Percentiles rank a stretch among this genome's conserved stretches.
Evolutionary conservation across 2,329 filamentous ascomycete genomes (phyloP).

Genomic region (Exserohilum turcica): DNA sequence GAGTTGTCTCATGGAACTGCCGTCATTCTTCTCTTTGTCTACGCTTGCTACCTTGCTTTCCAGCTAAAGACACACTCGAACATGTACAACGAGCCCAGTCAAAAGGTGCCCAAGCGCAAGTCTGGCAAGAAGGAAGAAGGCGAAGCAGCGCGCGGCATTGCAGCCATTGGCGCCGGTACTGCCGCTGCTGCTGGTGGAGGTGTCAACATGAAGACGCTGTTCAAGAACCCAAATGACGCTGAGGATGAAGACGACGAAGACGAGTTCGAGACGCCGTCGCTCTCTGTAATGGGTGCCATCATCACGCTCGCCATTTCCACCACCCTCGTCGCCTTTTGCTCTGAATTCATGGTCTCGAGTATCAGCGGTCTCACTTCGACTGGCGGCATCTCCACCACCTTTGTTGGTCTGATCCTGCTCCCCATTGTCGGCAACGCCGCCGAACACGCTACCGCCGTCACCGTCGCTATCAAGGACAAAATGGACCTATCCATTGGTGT

Average conservation of each 20-base stretch:
- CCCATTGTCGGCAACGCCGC: conserved; percentile 70
- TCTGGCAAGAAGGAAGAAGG: conserved; percentile 56
- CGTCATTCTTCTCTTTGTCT: conserved; percentile 82
- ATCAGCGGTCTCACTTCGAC: conserved; percentile 61
- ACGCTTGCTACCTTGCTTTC: conserved; percentile 83
- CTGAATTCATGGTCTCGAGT: conserved; percentile 67
- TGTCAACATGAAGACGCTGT: conserved; percentile 55
- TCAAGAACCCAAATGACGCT: conserved; percentile 45
- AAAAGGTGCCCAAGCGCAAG: conserved; percentile 71
- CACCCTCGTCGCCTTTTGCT: conserved; percentile 78
- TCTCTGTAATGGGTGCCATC: conserved; percentile 74
- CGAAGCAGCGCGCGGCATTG: conserved; percentile 56
- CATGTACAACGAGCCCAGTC: conserved; percentile 79
- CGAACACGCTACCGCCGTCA: conserved; percentile 68
- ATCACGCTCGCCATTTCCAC: conserved; percentile 74
- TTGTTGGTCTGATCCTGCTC: conserved; percentile 67
- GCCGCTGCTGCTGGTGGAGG: conserved; percentile 57
- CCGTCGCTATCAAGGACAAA: conserved; percentile 67
- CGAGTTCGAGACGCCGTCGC: conserved; percentile 75
- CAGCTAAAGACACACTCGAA: conserved; percentile 83
- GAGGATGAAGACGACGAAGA: conserved; percentile 63
- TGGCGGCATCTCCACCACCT: conserved; percentile 60
- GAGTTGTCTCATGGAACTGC: conserved; percentile 70
- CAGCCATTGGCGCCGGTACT: conserved; percentile 59
- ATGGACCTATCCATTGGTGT: conserved; percentile 72